Conservation (phyloP, 495 filamentous ascomycete genomes). For the Aeminium ludgeri region DNA sequence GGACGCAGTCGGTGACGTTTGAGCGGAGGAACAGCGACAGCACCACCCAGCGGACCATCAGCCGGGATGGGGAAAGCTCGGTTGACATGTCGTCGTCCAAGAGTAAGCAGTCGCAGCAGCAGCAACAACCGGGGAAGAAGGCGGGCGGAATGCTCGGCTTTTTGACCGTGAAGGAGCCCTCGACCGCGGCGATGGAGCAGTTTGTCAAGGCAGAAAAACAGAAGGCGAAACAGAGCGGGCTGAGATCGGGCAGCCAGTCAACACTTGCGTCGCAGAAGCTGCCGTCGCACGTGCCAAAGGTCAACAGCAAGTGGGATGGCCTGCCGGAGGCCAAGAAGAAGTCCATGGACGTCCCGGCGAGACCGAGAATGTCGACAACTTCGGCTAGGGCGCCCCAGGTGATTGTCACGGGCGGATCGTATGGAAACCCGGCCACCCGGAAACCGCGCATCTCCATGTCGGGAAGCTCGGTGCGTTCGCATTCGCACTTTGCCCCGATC, state of each 20-base stretch:
- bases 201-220: conserved; percentile 23
- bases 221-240: conserved; percentile 19
- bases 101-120: background rate
- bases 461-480: no score
- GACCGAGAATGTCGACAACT: no score
- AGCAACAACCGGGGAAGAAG: conserved; percentile 19
- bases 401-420: background rate
- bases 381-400: background rate
- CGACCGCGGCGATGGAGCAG: conserved; percentile 20
- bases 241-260: background rate
- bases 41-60: no score
- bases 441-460: no score
- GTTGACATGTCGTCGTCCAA: background rate
- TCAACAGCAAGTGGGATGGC: conserved; percentile 35
- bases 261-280: conserved; percentile 26
- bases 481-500: no score
- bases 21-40: conserved; percentile 3
- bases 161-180: conserved; percentile 26
- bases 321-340: conserved; percentile 24
- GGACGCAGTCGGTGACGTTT: background rate
- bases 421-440: no score
- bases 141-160: conserved; percentile 20
- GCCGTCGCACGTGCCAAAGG: conserved; percentile 29
- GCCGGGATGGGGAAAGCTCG: background rate
- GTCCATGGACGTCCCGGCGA: conserved; percentile 1